Conservation (phyloP, 495 filamentous ascomycete genomes). For the Cercophora sp. region DNA sequence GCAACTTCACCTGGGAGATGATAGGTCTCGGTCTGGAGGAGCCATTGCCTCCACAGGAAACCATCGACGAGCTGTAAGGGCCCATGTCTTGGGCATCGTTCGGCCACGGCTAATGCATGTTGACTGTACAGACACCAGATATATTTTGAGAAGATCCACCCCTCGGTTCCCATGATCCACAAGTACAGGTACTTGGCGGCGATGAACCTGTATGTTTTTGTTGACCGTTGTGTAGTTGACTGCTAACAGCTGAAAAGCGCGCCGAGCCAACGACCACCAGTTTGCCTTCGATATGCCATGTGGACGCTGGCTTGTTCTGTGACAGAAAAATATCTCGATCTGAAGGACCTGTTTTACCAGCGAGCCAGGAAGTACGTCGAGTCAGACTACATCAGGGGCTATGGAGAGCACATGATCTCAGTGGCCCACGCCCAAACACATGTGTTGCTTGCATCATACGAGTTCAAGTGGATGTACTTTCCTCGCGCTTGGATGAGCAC, state of each 20-base stretch:
- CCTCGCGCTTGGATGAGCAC: conserved; percentile 92
- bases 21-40: conserved; percentile 91
- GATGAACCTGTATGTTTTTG: conserved; percentile 68
- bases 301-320: conserved; percentile 85
- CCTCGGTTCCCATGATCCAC: conserved; percentile 82
- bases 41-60: conserved; percentile 79
- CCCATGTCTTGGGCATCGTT: background rate
- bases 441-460: conserved; percentile 73
- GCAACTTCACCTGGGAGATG: conserved; percentile 78
- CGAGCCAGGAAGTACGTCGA: conserved; percentile 87
- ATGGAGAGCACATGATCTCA: conserved; percentile 81
- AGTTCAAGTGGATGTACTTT: conserved; percentile 98
- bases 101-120: background rate
- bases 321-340: conserved; percentile 68
- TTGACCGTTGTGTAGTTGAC: conserved; percentile 75
- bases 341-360: conserved; percentile 83
- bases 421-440: conserved; percentile 80
- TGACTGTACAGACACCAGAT: conserved; percentile 60
- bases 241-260: conserved; percentile 43
- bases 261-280: conserved; percentile 79
- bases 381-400: conserved; percentile 85
- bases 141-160: conserved; percentile 88
- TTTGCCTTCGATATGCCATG: conserved; percentile 87
- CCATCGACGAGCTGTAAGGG: conserved; percentile 83
- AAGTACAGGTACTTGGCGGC: conserved; percentile 78